Percentiles rank a stretch among this genome's conserved stretches.
These are phyloP conservation scores for Chytriomyces confervae DNA, from an alignment of 192 early-diverging fungal species.

Conservation along the genomic window DNA sequence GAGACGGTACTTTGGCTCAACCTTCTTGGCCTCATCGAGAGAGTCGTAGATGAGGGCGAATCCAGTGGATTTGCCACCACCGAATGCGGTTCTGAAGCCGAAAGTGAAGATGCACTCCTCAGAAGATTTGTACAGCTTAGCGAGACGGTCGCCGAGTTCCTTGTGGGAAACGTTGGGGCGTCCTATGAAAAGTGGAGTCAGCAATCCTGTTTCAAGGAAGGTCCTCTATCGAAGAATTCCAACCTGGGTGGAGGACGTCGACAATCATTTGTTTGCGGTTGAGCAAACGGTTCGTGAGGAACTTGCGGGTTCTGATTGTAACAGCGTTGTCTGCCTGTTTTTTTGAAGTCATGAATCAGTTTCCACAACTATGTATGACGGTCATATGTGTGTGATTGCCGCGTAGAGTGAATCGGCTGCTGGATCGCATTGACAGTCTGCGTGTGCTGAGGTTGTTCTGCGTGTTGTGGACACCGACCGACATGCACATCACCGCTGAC, in stretches of 20 bases:
- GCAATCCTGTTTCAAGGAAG: not conserved
- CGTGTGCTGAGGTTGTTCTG: not conserved
- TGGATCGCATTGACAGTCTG: too few species aligned
- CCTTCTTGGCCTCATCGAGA: conserved; percentile 93
- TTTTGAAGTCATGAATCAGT: not conserved
- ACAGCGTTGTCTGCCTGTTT: conserved; percentile 58
- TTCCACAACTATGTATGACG: too few species aligned
- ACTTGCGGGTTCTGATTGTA: conserved; percentile 98
- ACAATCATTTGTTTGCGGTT: conserved; percentile 97
- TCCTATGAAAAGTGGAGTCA: conserved; percentile 16
- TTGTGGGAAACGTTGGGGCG: conserved; percentile 91
- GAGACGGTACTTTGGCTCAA: conserved; percentile 98
- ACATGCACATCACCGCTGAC: conserved; percentile 32
- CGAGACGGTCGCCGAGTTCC: conserved; percentile 91
- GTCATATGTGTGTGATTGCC: too few species aligned
- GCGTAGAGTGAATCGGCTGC: too few species aligned
- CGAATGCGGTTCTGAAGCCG: conserved; percentile 94
- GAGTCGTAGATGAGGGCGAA: conserved; percentile 97
- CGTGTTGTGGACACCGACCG: conserved; percentile 28
- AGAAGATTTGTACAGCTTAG: conserved; percentile 94
- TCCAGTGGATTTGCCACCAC: conserved; percentile 95
- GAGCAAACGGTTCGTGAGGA: conserved; percentile 98
- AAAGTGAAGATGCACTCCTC: conserved; percentile 87
- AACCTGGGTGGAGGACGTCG: conserved; percentile 90
- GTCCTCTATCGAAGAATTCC: not conserved